Percentiles rank a stretch among this genome's conserved stretches.
These are phyloP conservation scores for Asclepias syriaca DNA, from an alignment of 257 asterid species.

Conservation along the genomic window DNA sequence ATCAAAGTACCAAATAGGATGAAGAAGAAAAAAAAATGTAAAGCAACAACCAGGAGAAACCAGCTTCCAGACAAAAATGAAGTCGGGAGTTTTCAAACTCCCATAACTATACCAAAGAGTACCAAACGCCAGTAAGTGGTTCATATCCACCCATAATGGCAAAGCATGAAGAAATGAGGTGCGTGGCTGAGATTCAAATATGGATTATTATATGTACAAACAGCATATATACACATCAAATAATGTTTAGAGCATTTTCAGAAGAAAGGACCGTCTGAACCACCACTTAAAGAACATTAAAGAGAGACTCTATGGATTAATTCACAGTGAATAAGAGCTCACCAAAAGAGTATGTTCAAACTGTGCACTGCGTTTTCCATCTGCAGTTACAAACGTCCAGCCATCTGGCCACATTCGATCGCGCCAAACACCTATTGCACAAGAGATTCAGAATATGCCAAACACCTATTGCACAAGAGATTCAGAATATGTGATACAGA, in stretches of 20 bases:
- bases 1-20: neutral
- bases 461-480: constrained; percentile 41
- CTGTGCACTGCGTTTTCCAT: constrained; percentile 95
- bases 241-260: neutral
- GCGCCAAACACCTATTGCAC: constrained; percentile 71
- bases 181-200: neutral
- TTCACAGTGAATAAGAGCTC: neutral
- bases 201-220: neutral
- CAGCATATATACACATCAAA: neutral
- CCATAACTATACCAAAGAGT: neutral
- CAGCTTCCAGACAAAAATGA: neutral
- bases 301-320: neutral
- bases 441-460: constrained; percentile 37
- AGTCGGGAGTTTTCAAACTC: neutral
- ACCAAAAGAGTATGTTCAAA: constrained; percentile 96
- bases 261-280: neutral
- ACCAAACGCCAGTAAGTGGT: neutral
- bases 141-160: neutral
- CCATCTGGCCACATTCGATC: constrained; percentile 99
- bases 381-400: constrained; percentile 93
- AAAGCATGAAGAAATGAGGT: neutral
- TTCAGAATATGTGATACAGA: constrained; percentile 8
- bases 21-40: too few relatives aligned
- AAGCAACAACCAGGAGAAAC: neutral
- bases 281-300: neutral